Base-by-base conservation (phyloP, 2,329 filamentous ascomycete genomes). In the Dendrostoma leiphaemia region DNA sequence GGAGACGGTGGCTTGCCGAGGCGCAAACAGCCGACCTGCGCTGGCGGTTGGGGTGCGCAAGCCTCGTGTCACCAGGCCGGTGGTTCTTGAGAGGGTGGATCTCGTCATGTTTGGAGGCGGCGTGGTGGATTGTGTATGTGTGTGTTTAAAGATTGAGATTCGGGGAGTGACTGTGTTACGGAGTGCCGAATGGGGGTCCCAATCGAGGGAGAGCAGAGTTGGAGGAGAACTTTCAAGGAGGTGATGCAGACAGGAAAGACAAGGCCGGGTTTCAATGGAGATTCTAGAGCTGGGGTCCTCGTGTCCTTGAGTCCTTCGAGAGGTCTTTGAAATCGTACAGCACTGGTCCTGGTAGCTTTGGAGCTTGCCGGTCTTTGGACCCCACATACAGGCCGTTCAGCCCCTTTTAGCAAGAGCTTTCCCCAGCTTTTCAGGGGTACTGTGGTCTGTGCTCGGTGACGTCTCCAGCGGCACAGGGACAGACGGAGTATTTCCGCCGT, bases 371-470 rank as follows among this genome's bases (percentile, higher is more conserved):
- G 24, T n/a, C 21, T 12, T 17, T 24, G 41, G 31, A 13, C 40
- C 34, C 53, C 53, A 51, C 48, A 29, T 31, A 43, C 17, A 28
- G 24, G 13, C 41, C n/a, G n/a, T n/a, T n/a, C n/a, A n/a, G n/a
- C n/a, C n/a, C n/a, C n/a, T n/a, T n/a, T n/a, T n/a, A n/a, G n/a
- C n/a, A n/a, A 29, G 23, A 57, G 51, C 55, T 57, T 54, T 48
- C 55, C 55, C 55, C 55, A 51, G 55, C 51, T 57, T 57, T 57
- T 38, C 46, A 54, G 48, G 55, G 54, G 55, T 35, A 26, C 12
- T 21, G 2, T 32, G 26, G 26, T 31, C 23, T 50, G 32, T 49
- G 47, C 35, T 21, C 34, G 47, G 32, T 15, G 15, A 10, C 37
- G 17, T 12, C 23, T 19, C 47, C 23, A 17, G n/a, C 34, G 21